Percentiles rank a stretch among this genome's conserved stretches.
Conservation (phyloP, 352 stramenopile genomes). For the Phytophthora pseudosyringae region DNA sequence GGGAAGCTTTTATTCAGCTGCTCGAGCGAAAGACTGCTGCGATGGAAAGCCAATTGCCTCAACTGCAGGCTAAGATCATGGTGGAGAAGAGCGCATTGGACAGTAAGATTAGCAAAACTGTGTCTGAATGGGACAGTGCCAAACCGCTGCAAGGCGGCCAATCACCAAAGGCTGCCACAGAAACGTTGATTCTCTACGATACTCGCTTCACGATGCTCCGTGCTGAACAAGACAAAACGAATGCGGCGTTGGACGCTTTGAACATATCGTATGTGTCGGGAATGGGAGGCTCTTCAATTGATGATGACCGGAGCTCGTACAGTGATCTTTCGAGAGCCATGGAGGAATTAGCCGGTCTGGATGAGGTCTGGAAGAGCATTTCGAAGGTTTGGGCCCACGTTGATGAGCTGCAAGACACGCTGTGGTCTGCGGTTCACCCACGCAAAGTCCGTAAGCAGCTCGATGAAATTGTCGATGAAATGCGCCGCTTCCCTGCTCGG, state of each 20-base stretch:
- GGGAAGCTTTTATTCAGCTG: constrained; percentile 94
- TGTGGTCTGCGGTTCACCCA: constrained; percentile 94
- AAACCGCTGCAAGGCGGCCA: constrained; percentile 84
- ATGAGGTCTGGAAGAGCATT: constrained; percentile 98
- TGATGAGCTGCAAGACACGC: constrained; percentile 93
- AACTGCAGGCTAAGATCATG: constrained; percentile 97
- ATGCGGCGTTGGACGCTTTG: constrained; percentile 96
- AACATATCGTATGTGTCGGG: constrained; percentile 77
- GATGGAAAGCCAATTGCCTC: constrained; percentile 97
- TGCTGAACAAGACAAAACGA: constrained; percentile 95
- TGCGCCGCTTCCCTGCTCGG: constrained; percentile 95
- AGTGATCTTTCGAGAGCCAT: constrained; percentile 74
- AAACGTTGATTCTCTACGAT: constrained; percentile 87
- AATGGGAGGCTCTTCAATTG: constrained; percentile 58
- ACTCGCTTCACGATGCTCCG: constrained; percentile 83
- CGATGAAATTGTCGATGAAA: constrained; percentile 96
- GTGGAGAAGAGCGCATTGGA: constrained; percentile 94
- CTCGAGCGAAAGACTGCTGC: constrained; percentile 88
- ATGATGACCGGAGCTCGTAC: constrained; percentile 81
- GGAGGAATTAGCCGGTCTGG: constrained; percentile 95
- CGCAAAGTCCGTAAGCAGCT: constrained; percentile 96
- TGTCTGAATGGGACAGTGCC: constrained; percentile 79
- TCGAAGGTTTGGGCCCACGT: constrained; percentile 89
- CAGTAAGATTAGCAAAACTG: constrained; percentile 78
- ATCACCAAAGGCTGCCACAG: constrained; percentile 73